Base-by-base conservation (phyloP, 1,139 yeast species). In the Spathaspora sp. region DNA sequence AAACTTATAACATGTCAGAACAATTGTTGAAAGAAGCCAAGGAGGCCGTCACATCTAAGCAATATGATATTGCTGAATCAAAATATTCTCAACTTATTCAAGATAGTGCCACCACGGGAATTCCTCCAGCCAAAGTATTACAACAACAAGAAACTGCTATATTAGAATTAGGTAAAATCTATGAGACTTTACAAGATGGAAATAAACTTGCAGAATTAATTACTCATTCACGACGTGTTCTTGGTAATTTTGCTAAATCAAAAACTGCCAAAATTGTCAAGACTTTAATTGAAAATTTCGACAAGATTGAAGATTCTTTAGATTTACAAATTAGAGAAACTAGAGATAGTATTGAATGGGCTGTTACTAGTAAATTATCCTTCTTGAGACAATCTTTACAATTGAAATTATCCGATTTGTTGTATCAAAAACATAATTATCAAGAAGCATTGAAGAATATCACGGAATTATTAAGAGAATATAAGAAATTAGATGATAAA, bases 401-500 rank as follows among this genome's bases (percentile, higher is more conserved):
- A 60, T 80, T 93, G 60, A 86, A 95, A 61, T 79, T 93, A 50
- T 84, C 96, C 7, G 82, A 86, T 8, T 74, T 89, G 56, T 84
- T 84, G 57, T 86, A 85, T 61, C 73, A 77, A 48, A 84, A 84
- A 61, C 80, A 80, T 43, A 72, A 75, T 33, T 88, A 82, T 65
- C 81, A 82, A 53, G 89, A 84, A 41, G 86, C 97, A 3, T 72
- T 95, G 48, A 74, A 76, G 44, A 79, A 91, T 53, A 86, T 90
- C 54, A 82, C 83, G 53, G 78, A 78, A 16, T 76, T 95, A 58
- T 75, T 93, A 57, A 76, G 78, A 53, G 98, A 93, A 65, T 89
- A 91, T 65, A 93, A 93, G 70, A 87, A 89, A 63, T 76, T 95
- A 57, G 99, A 95, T 65, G 99, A 95, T 67, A 95, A 95, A 68